Conservation (phyloP, 768 basidiomycete genomes). For the Suillus bovinus region DNA sequence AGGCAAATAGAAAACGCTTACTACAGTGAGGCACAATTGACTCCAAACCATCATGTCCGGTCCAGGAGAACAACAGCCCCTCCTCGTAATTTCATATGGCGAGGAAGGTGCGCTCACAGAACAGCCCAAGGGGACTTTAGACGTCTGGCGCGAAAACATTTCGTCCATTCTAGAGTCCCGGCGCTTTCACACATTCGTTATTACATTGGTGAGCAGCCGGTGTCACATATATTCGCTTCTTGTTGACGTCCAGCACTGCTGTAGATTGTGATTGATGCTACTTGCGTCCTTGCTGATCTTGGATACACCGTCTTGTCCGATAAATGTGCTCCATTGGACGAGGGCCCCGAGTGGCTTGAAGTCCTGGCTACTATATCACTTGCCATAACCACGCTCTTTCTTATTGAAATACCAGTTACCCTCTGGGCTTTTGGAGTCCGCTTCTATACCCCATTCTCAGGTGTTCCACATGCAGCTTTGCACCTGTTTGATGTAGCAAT, state of each 20-base stretch:
- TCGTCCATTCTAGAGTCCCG: conserved; percentile 53
- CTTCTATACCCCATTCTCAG: conserved; percentile 64
- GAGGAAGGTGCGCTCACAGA: conserved; percentile 11
- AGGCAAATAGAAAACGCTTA: conserved; percentile 2
- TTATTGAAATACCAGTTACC: conserved; percentile 73
- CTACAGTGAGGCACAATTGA: background rate
- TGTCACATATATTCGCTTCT: conserved; percentile 19
- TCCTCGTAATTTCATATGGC: conserved; percentile 38
- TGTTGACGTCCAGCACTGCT: conserved; percentile 8
- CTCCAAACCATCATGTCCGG: conserved; percentile 31
- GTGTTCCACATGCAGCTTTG: conserved; percentile 53
- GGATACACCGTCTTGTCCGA: conserved; percentile 63
- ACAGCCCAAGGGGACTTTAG: conserved; percentile 11
- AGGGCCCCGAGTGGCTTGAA: conserved; percentile 61
- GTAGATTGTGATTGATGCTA: conserved; percentile 64
- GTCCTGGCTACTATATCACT: conserved; percentile 63
- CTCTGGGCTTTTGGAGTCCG: conserved; percentile 65
- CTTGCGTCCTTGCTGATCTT: conserved; percentile 73
- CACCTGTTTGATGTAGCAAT: conserved; percentile 76
- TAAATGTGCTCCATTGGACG: conserved; percentile 45
- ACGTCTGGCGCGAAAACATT: conserved; percentile 34
- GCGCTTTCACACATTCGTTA: conserved; percentile 55
- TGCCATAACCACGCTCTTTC: conserved; percentile 68
- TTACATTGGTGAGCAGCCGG: conserved; percentile 50
- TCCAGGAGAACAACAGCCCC: conserved; percentile 47